Percentiles rank a stretch among this genome's conserved stretches.
These are phyloP conservation scores for Cyberlindnera samutprakarnensis DNA, from an alignment of 805 yeast species.

Conservation along the genomic window DNA sequence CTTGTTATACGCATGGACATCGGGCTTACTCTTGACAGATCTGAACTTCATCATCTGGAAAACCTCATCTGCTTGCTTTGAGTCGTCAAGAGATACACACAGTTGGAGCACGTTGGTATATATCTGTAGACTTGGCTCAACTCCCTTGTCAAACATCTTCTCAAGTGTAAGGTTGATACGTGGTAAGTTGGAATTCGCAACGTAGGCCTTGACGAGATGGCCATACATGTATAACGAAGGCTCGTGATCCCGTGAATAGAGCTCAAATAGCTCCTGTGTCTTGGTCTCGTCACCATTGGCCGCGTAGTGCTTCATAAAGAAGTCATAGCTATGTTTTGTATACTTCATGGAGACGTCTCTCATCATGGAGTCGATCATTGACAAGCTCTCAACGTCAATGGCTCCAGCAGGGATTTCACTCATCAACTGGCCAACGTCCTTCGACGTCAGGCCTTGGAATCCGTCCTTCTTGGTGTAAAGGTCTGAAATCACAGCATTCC, in stretches of 20 bases:
- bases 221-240: constrained; percentile 34
- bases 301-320: constrained; percentile 30
- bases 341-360: constrained; percentile 10
- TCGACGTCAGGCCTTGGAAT: constrained; percentile 23
- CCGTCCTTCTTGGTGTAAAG: constrained; percentile 25
- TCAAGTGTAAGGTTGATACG: constrained; percentile 12
- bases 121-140: constrained; percentile 37
- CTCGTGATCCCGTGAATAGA: constrained; percentile 18
- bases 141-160: constrained; percentile 20
- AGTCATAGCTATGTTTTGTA: constrained; percentile 23
- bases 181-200: constrained; percentile 25
- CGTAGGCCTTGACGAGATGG: constrained; percentile 33
- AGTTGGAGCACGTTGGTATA: constrained; percentile 56
- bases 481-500: constrained; percentile 29
- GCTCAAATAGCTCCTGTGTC: constrained; percentile 27
- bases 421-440: constrained; percentile 29
- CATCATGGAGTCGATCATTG: constrained; percentile 25
- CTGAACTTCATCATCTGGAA: constrained; percentile 85
- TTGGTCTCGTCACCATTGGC: constrained; percentile 18
- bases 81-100: constrained; percentile 44
- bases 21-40: constrained; percentile 61
- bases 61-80: constrained; percentile 56
- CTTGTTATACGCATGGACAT: constrained; percentile 56
- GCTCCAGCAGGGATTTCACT: constrained; percentile 29
- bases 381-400: constrained; percentile 22